Evolutionary conservation across 2,329 filamentous ascomycete genomes (phyloP).

Genomic region (Didymella glomerata): DNA sequence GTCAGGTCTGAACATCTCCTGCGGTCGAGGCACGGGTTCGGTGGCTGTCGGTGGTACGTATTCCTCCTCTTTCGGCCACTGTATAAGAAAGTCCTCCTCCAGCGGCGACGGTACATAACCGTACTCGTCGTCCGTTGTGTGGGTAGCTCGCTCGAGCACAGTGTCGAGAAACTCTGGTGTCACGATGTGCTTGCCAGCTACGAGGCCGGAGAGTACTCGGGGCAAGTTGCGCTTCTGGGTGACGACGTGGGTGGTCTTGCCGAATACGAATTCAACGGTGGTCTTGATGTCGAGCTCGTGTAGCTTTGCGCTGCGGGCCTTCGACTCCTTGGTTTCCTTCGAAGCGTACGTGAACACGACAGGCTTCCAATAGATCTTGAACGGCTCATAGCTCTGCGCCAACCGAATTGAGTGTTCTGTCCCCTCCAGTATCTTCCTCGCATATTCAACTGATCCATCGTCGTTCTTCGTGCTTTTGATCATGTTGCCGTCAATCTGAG

Average conservation of each 20-base stretch:
- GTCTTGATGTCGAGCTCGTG: constrained; percentile 92
- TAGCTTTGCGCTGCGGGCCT: constrained; percentile 66
- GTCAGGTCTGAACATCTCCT: constrained; percentile 77
- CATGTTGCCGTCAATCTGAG: constrained; percentile 73
- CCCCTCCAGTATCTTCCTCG: constrained; percentile 36
- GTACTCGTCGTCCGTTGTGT: constrained; percentile 46
- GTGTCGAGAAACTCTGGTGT: constrained; percentile 76
- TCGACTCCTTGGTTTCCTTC: constrained; percentile 66
- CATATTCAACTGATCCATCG: constrained; percentile 38
- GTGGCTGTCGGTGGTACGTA: constrained; percentile 78
- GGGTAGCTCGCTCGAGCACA: constrained; percentile 67
- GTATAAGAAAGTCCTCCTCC: constrained; percentile 78
- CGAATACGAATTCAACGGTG: constrained; percentile 72
- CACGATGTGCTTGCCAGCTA: constrained; percentile 82
- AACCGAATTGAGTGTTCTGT: constrained; percentile 71
- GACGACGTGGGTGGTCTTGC: constrained; percentile 84
- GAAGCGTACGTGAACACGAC: constrained; percentile 84
- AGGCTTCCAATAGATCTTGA: constrained; percentile 79
- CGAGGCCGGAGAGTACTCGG: constrained; percentile 84
- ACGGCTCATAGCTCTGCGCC: constrained; percentile 72
- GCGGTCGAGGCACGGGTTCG: constrained; percentile 74
- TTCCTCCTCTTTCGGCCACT: constrained; percentile 78
- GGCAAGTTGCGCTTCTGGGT: constrained; percentile 89
- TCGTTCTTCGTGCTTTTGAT: constrained; percentile 68
- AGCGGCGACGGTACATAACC: constrained; percentile 66